phyloP scores from a whole-genome alignment of 352 stramenopile species.

The Phytophthora pistaciae region DNA sequence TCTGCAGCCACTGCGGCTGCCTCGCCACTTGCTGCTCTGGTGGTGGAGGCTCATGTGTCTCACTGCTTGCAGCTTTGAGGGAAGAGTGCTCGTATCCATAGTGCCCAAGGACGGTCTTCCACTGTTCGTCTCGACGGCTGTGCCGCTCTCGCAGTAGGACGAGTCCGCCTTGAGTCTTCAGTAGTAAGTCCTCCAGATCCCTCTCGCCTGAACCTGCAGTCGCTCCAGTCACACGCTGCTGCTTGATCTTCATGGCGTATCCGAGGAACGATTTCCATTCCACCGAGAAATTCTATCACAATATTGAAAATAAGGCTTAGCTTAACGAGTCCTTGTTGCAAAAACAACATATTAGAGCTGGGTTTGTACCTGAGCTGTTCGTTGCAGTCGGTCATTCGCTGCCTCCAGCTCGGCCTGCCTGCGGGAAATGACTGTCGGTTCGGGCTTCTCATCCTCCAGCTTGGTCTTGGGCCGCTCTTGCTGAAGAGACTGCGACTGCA shows the following conservation, averaged over 20 bases:
- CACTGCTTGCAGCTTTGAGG: not conserved
- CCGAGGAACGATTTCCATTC: slow-evolving; percentile 70
- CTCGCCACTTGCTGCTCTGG: not conserved
- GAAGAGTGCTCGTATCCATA: slow-evolving; percentile 39
- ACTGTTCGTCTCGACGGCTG: slow-evolving; percentile 42
- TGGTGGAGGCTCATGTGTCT: not conserved
- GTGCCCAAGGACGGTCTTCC: slow-evolving; percentile 37
- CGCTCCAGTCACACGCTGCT: slow-evolving; percentile 1
- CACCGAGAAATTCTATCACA: slow-evolving; percentile 55
- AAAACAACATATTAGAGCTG: not conserved
- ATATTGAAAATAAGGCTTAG: not conserved
- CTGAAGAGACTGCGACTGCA: slow-evolving; percentile 3
- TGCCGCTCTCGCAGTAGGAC: slow-evolving; percentile 61
- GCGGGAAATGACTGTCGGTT: slow-evolving; percentile 26
- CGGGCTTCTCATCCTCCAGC: slow-evolving; percentile 13
- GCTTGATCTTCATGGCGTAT: slow-evolving; percentile 61
- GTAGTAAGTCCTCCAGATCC: slow-evolving; percentile 54
- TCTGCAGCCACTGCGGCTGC: slow-evolving; percentile 20
- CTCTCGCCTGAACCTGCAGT: slow-evolving; percentile 8
- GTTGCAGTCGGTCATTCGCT: slow-evolving; percentile 42
- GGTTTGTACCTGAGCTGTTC: slow-evolving; percentile 46
- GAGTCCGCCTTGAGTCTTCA: slow-evolving; percentile 62
- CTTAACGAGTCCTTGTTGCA: not conserved
- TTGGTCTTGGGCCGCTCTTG: slow-evolving; percentile 12
- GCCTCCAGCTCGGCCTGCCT: slow-evolving; percentile 44